These are phyloP conservation scores for Verbascum thapsus DNA, from an alignment of 257 asterid genomes.

Conservation along the genomic window DNA sequence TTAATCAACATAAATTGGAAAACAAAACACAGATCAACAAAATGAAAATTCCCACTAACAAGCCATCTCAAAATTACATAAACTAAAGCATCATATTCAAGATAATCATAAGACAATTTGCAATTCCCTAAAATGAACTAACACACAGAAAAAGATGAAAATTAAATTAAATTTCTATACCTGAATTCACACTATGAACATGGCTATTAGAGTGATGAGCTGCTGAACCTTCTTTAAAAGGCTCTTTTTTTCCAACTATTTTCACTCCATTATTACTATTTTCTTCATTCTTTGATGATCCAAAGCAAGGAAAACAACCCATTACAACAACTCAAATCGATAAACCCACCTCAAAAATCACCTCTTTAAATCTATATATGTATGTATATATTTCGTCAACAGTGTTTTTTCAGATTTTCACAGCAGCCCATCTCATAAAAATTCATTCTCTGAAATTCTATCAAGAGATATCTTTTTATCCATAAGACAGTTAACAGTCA, in stretches of 20 bases:
- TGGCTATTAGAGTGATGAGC: constrained; percentile 51
- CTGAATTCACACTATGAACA: constrained; percentile 67
- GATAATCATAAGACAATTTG: constrained; percentile 21
- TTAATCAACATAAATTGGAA: constrained; percentile 12
- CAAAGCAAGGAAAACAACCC: constrained; percentile 93
- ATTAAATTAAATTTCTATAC: constrained; percentile 38
- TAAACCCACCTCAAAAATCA: constrained; percentile 40
- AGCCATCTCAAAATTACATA: constrained; percentile 26
- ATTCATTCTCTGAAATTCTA: constrained; percentile 44
- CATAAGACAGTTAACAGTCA: constrained; percentile 43
- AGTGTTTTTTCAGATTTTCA: constrained; percentile 39
- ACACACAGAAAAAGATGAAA: not conserved
- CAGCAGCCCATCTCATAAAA: constrained; percentile 56
- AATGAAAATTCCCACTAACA: constrained; percentile 31
- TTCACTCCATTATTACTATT: constrained; percentile 49
- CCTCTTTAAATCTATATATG: constrained; percentile 24
- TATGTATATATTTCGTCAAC: constrained; percentile 30
- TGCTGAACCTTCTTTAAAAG: constrained; percentile 67
- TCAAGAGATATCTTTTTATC: constrained; percentile 39
- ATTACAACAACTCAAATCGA: constrained; percentile 48
- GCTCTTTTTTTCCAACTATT: constrained; percentile 59
- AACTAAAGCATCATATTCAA: constrained; percentile 31
- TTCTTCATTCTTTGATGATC: constrained; percentile 66
- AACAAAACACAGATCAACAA: constrained; percentile 37
- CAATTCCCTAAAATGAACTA: constrained; percentile 25